Evolutionary conservation across 2,329 filamentous ascomycete species (phyloP).

Genomic region (Magnaporthiopsis incrustans): DNA sequence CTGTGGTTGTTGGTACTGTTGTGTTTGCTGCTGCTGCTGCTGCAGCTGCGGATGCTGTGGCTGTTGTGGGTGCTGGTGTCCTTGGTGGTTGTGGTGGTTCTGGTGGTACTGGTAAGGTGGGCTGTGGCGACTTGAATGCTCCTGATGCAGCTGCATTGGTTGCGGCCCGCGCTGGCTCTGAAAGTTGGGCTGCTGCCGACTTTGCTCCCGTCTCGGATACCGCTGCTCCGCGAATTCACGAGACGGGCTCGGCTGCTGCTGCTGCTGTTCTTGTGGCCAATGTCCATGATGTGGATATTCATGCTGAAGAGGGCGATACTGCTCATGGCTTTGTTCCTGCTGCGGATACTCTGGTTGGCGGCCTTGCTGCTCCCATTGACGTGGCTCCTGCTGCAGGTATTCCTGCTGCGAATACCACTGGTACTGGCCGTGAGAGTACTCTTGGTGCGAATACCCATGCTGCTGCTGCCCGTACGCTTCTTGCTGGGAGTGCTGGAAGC

Average conservation of each 20-base stretch:
- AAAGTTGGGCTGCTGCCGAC: not conserved
- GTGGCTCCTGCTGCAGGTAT: slow-evolving; percentile 1
- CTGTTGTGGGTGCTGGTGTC: not conserved
- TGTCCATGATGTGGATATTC: not conserved
- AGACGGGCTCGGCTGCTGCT: not conserved
- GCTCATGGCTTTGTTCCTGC: not conserved
- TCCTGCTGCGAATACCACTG: not conserved
- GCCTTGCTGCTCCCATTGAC: not conserved
- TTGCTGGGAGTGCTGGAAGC: not conserved
- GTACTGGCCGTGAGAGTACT: not conserved
- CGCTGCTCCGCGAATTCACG: not conserved
- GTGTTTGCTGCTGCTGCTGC: not conserved
- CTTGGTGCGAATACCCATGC: not conserved
- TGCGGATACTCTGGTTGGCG: not conserved
- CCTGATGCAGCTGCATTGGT: not conserved
- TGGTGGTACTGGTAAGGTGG: slow-evolving; percentile 1
- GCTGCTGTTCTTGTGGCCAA: not conserved
- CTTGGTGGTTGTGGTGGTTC: not conserved
- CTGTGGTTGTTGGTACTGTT: not conserved
- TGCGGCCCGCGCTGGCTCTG: not conserved
- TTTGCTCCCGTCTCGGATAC: not conserved
- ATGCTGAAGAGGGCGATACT: too few species aligned
- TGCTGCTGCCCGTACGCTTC: not conserved
- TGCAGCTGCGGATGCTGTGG: not conserved
- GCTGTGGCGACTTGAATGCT: not conserved